Evolutionary conservation across 2,329 filamentous ascomycete genomes (phyloP), one percentile per base, ranked within the genome.

Genomic region (Beauveria brongniartii): DNA sequence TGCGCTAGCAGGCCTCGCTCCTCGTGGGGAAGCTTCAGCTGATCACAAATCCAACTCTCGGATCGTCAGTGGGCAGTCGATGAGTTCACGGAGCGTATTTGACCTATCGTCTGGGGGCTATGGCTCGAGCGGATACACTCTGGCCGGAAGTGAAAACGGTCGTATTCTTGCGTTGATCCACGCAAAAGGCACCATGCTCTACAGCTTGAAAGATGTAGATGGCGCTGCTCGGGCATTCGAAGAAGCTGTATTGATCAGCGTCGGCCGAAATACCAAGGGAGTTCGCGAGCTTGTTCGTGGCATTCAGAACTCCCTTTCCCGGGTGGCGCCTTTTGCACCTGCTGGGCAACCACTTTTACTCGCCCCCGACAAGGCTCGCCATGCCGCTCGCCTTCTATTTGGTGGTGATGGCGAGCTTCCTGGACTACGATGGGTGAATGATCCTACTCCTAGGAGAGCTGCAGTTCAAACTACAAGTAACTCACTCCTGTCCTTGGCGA

Each of bases 151-250:
- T 48, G 94, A 99, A 66, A 97, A 97, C 70, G 94, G 93, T 9
- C 85, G 94, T 63, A 91, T 99, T 69, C 82, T 99, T 50, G 90
- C 92, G n/a, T 81, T 99, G 18, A 86, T 97, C 46, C 94, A 99
- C 74, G 92, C 93, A 22, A 99, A 97, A 73, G 94, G 93, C n/a
- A 97, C 97, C 64, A 95, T 97, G 88, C 80, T 97, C 1, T 99
- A 99, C 74, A 86, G 90, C 28, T 77, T 95, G 34, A 93, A 93
- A 51, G 88, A 97, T 65, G 89, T 94, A 65, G 79, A 82, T 44
- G 84, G 82, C 46, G 94, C 94, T 47, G 92, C 93, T 1, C 84
- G 86, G 67, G 91, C 94, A 4, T 99, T 99, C 67, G 94, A 99
- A 72, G 92, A 97, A 72, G 93, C 92, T 0, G 91, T 99, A 3